A percentile compares a stretch with the other conserved stretches of the same genome.
These are phyloP conservation scores for Zygoascus biomembranicola DNA, from an alignment of 805 yeast species.

Conservation along the genomic window DNA sequence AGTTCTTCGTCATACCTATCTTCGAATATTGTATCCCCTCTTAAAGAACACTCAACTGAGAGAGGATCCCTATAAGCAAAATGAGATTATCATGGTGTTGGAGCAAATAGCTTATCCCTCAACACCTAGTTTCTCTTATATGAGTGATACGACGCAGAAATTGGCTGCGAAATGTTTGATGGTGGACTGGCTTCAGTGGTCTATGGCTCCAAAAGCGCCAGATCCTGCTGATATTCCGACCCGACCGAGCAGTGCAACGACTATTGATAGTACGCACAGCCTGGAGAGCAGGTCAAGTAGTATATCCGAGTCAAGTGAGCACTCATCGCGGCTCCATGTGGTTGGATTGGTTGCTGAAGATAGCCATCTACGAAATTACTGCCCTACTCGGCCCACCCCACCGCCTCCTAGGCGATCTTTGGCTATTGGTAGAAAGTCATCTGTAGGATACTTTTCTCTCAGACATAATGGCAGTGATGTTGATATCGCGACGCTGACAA, in stretches of 20 bases:
- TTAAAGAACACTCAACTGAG: conserved; percentile 56
- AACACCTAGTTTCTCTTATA: conserved; percentile 4
- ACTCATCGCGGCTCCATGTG: neutral
- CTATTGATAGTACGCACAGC: conserved; percentile 2
- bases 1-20: conserved; percentile 55
- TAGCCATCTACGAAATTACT: neutral
- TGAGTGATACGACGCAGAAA: conserved; percentile 19
- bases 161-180: conserved; percentile 21
- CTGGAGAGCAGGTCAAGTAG: conserved; percentile 1
- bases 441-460: neutral
- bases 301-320: neutral
- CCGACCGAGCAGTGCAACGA: neutral
- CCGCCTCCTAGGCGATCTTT: conserved; percentile 1
- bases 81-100: conserved; percentile 45
- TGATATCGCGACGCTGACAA: neutral
- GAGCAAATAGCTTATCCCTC: conserved; percentile 32
- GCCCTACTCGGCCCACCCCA: neutral
- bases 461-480: neutral
- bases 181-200: conserved; percentile 17
- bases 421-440: neutral
- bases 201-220: conserved; percentile 7
- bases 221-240: conserved; percentile 7
- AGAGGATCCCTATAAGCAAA: conserved; percentile 48
- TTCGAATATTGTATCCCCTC: conserved; percentile 68
- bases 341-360: neutral